Evolutionary conservation across 208 protist genomes (phyloP).

Genomic region (Leishmania tropica): DNA sequence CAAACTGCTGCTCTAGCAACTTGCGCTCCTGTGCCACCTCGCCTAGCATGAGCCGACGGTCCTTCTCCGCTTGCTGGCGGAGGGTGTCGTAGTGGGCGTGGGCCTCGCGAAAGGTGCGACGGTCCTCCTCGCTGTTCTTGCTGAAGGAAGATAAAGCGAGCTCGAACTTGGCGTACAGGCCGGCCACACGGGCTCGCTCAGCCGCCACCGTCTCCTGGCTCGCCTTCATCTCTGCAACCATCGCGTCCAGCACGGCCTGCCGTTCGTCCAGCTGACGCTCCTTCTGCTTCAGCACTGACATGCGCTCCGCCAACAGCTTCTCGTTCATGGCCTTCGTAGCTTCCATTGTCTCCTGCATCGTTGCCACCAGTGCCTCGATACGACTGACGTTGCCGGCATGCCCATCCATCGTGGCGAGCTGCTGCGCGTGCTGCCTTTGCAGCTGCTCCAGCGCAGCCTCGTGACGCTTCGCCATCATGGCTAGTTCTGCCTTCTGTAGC

Average conservation of each 20-base stretch:
- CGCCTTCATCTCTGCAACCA: conserved; percentile 65
- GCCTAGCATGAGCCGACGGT: conserved; percentile 71
- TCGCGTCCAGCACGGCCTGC: conserved; percentile 47
- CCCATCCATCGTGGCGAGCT: conserved; percentile 50
- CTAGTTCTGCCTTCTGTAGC: conserved; percentile 66
- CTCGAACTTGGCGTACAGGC: conserved; percentile 83
- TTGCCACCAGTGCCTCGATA: conserved; percentile 65
- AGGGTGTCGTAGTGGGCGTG: conserved; percentile 81
- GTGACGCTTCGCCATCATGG: conserved; percentile 72
- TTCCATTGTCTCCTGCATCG: conserved; percentile 72
- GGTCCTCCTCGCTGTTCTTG: conserved; percentile 78
- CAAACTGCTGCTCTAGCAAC: conserved; percentile 82
- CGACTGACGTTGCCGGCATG: conserved; percentile 66
- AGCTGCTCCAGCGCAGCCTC: conserved; percentile 60
- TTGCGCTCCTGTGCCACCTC: conserved; percentile 86
- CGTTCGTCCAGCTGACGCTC: conserved; percentile 69
- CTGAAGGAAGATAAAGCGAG: conserved; percentile 63
- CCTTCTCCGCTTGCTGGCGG: conserved; percentile 81
- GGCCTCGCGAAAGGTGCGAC: conserved; percentile 58
- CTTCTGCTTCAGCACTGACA: conserved; percentile 50
- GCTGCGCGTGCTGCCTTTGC: conserved; percentile 58
- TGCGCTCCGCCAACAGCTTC: conserved; percentile 65
- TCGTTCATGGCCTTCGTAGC: conserved; percentile 67
- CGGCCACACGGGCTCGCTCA: conserved; percentile 64
- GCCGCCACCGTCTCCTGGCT: conserved; percentile 65